A percentile compares a stretch with the other conserved stretches of the same genome.
phyloP scores from a whole-genome alignment of 352 stramenopile genomes.

The Pythium dissimile region DNA sequence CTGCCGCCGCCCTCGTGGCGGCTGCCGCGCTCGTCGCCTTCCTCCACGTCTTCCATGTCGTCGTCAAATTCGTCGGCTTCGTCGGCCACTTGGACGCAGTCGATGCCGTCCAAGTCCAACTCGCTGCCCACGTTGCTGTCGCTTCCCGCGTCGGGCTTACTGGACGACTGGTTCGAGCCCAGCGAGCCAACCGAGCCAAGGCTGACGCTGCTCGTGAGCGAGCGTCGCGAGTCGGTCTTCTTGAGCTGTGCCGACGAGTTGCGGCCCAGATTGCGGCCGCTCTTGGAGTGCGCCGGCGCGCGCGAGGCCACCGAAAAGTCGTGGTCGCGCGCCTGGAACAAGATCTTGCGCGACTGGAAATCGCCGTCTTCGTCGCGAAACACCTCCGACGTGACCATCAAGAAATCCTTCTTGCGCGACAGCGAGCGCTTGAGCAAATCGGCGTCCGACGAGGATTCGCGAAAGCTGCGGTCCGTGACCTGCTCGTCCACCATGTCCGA shows the following conservation, averaged over 20 bases:
- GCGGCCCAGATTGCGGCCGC: constrained; percentile 46
- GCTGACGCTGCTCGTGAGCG: constrained; percentile 38
- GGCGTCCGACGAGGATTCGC: constrained; percentile 39
- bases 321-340: constrained; percentile 83
- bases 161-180: constrained; percentile 26
- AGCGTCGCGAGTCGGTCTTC: constrained; percentile 50
- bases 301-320: constrained; percentile 84
- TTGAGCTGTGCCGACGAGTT: constrained; percentile 43
- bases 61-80: constrained; percentile 33
- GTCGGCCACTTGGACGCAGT: constrained; percentile 72
- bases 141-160: constrained; percentile 24
- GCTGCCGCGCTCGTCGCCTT: constrained; percentile 5
- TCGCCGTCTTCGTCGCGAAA: constrained; percentile 82
- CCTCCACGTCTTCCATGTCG: constrained; percentile 41
- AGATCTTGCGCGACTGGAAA: constrained; percentile 86
- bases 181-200: constrained; percentile 31
- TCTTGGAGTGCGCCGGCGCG: constrained; percentile 68
- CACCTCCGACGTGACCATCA: constrained; percentile 90
- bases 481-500: constrained; percentile 32
- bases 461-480: constrained; percentile 19
- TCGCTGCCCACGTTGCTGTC: constrained; percentile 30
- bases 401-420: constrained; percentile 86
- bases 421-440: constrained; percentile 83
- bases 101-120: constrained; percentile 71
- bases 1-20: not conserved